Percentiles rank a stretch among this genome's conserved stretches.
Evolutionary conservation across 2,329 filamentous ascomycete genomes (phyloP).

Genomic region (Bretziella fagacearum): DNA sequence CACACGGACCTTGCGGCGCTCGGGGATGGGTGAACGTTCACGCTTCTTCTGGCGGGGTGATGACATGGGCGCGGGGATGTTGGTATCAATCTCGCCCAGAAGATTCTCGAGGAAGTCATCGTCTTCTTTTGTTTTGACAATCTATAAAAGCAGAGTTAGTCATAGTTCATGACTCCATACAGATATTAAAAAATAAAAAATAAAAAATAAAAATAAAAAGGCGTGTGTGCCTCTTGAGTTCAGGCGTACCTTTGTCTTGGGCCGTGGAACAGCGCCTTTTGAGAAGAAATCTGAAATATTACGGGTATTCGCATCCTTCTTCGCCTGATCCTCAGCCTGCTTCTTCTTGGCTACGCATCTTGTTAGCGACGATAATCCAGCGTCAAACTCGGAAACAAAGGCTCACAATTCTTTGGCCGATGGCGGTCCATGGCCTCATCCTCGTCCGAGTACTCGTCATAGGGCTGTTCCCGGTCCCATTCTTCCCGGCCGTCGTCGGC

Average conservation of each 20-base stretch:
- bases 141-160: conserved; percentile 27
- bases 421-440: conserved; percentile 29
- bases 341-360: conserved; percentile 73
- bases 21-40: conserved; percentile 47
- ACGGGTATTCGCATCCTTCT: conserved; percentile 72
- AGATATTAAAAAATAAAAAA: background rate
- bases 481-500: conserved; percentile 93
- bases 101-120: conserved; percentile 73
- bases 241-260: conserved; percentile 60
- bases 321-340: conserved; percentile 70
- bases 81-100: conserved; percentile 74
- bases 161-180: background rate
- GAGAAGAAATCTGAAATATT: conserved; percentile 93
- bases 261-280: conserved; percentile 47
- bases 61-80: conserved; percentile 31
- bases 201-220: no score
- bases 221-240: background rate
- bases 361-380: conserved; percentile 1
- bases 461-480: conserved; percentile 56
- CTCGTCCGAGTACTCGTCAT: conserved; percentile 58
- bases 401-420: background rate
- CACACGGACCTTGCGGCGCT: conserved; percentile 62
- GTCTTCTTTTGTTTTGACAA: conserved; percentile 67
- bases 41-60: conserved; percentile 41
- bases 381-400: background rate